A percentile compares a stretch with the other conserved stretches of the same genome.
Conservation (phyloP, 495 filamentous ascomycete species). For the Cryomyces antarcticus region DNA sequence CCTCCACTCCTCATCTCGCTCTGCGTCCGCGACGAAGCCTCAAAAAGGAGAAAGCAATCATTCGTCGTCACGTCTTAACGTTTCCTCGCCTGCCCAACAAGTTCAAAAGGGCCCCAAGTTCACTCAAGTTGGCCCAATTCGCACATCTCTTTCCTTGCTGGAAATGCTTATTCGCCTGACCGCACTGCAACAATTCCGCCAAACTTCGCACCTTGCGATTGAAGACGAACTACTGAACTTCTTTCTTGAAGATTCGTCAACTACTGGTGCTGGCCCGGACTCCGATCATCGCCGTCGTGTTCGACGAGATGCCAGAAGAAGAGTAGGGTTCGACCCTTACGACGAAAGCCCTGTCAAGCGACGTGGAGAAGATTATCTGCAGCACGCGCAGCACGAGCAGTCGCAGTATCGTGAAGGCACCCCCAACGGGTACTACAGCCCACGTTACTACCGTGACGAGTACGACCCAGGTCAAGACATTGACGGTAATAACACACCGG, state of each 20-base stretch:
- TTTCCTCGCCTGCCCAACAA: slow-evolving; percentile 14
- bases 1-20: slow-evolving; percentile 21
- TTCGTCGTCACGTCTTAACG: slow-evolving; percentile 12
- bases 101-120: background rate
- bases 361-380: slow-evolving; percentile 40
- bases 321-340: slow-evolving; percentile 84
- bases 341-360: slow-evolving; percentile 48
- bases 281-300: slow-evolving; percentile 48
- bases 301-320: slow-evolving; percentile 47
- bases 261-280: slow-evolving; percentile 50
- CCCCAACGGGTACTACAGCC: no score
- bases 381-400: slow-evolving; percentile 7
- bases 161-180: slow-evolving; percentile 86
- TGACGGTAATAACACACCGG: no score
- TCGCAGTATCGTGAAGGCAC: no score
- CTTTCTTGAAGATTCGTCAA: slow-evolving; percentile 68
- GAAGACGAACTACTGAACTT: slow-evolving; percentile 89
- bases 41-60: background rate
- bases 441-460: no score
- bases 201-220: slow-evolving; percentile 78
- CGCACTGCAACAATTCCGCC: slow-evolving; percentile 90
- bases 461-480: no score
- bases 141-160: slow-evolving; percentile 76
- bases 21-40: slow-evolving; percentile 10
- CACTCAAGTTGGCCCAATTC: slow-evolving; percentile 23